These are phyloP conservation scores for Infundibulicybe gibba DNA, from an alignment of 768 basidiomycete species.

Conservation along the genomic window DNA sequence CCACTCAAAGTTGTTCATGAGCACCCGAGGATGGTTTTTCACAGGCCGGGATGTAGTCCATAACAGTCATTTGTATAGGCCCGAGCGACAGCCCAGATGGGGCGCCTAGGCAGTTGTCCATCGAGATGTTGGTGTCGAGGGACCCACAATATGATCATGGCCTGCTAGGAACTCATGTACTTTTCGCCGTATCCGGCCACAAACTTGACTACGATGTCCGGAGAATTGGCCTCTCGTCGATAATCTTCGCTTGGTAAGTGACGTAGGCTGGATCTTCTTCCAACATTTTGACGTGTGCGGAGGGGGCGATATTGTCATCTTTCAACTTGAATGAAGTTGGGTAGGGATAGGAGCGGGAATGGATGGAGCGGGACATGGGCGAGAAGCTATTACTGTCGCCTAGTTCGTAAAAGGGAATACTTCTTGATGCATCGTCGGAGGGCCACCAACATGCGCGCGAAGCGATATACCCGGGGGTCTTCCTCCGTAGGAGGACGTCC, in stretches of 20 bases:
- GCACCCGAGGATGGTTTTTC: background rate
- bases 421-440: slow-evolving; percentile 4
- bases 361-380: background rate
- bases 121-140: slow-evolving; percentile 2
- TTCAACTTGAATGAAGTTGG: background rate
- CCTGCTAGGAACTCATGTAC: slow-evolving; percentile 27
- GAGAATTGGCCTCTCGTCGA: background rate
- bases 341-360: background rate
- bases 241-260: slow-evolving; percentile 15
- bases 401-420: background rate
- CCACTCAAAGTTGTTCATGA: background rate
- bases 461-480: slow-evolving; percentile 3
- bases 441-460: slow-evolving; percentile 15
- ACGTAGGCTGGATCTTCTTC: slow-evolving; percentile 11
- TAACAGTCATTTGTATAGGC: too few relatives aligned
- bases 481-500: slow-evolving; percentile 10
- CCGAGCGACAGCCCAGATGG: too few relatives aligned
- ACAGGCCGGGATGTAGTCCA: too few relatives aligned
- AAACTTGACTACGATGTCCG: slow-evolving; percentile 27
- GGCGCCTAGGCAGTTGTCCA: too few relatives aligned
- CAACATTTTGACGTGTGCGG: slow-evolving; percentile 15
- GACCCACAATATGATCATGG: slow-evolving; percentile 18
- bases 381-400: background rate
- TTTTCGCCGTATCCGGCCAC: slow-evolving; percentile 24
- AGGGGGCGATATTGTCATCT: slow-evolving; percentile 5